Evolutionary conservation across 495 filamentous ascomycete species (phyloP), one percentile per base, ranked within the genome.

Genomic region (Endocarpon pusillum): DNA sequence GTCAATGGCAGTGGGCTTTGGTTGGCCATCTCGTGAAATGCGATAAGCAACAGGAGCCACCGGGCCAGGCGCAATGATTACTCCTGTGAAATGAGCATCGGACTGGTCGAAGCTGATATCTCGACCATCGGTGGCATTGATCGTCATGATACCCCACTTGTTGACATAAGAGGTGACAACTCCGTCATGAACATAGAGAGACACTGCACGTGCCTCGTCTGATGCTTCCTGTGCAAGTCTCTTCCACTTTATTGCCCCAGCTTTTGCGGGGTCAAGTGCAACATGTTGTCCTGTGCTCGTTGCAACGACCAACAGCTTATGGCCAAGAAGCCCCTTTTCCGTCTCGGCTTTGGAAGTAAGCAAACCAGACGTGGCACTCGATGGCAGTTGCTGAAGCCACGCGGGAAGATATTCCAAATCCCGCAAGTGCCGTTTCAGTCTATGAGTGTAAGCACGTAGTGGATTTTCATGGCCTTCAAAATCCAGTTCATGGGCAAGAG

Each of bases 401-500:
- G 62, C 65, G 3, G 82, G 85, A n/a, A 94, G 62, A 44, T 81
- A 58, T 44, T 79, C 59, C 23, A 96, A 66, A 42, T 94, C 87
- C 23, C 67, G 59, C 6, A 78, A 36, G 47, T 99, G 89, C 27
- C 89, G 75, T 41, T 72, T 78, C 9, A 93, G 64, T 2, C 89
- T 74, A 54, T 94, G 86, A 23, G 86, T 59, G 46, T 94, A 99
- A 11, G 91, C 89, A 26, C 66, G 62, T 12, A 75, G 44, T 8
- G 82, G 56, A 45, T 78, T 87, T 49, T 73, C 75, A 46, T 94
- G 81, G 7, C 78, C 79, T 53, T 99, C 89, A 5, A 75, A 71
- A 38, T 92, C 73, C 19, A 99, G 62, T 23, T 86, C 72, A 45
- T 78, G 73, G 1, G 70, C 86, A 26, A 94, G 58, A 18, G 71